Evolutionary conservation across 2,329 filamentous ascomycete genomes (phyloP).

Genomic region (Ophiobolus disseminans): DNA sequence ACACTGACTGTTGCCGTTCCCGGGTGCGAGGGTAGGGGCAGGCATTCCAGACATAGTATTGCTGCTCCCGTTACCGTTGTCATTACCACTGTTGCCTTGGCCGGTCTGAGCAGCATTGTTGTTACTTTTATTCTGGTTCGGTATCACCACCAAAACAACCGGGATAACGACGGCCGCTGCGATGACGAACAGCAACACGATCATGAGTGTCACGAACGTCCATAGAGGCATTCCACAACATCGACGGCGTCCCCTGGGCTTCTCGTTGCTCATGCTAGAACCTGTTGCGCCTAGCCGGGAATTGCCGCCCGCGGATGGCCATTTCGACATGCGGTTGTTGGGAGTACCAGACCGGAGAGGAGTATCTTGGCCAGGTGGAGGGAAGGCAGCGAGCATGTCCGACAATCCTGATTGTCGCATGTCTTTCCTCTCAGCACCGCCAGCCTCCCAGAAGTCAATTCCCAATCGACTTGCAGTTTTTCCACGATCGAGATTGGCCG

Average conservation of each 20-base stretch:
- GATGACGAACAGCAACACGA: slow-evolving; percentile 74
- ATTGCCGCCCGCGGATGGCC: slow-evolving; percentile 32
- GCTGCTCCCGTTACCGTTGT: slow-evolving; percentile 28
- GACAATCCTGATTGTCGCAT: slow-evolving; percentile 61
- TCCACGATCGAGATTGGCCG: slow-evolving; percentile 86
- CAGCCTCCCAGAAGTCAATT: slow-evolving; percentile 56
- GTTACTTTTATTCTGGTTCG: slow-evolving; percentile 52
- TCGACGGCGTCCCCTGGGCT: slow-evolving; percentile 59
- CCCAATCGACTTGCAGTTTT: slow-evolving; percentile 68
- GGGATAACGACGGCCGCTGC: slow-evolving; percentile 85
- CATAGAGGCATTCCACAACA: slow-evolving; percentile 87
- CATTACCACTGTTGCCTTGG: slow-evolving; percentile 11
- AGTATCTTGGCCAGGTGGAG: slow-evolving; percentile 63
- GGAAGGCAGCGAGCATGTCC: slow-evolving; percentile 71
- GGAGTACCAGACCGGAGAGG: slow-evolving; percentile 40
- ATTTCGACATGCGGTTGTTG: slow-evolving; percentile 31
- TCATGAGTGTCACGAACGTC: slow-evolving; percentile 71
- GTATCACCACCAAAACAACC: slow-evolving; percentile 66
- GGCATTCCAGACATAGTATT: slow-evolving; percentile 22
- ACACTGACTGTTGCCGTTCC: slow-evolving; percentile 55
- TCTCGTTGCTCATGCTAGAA: slow-evolving; percentile 29
- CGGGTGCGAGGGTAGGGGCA: slow-evolving; percentile 28
- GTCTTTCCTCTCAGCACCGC: slow-evolving; percentile 40
- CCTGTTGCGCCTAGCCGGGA: slow-evolving; percentile 20
- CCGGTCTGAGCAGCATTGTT: slow-evolving; percentile 25